Evolutionary conservation across 768 basidiomycete species (phyloP).

Genomic region (Lactarius hatsudake): DNA sequence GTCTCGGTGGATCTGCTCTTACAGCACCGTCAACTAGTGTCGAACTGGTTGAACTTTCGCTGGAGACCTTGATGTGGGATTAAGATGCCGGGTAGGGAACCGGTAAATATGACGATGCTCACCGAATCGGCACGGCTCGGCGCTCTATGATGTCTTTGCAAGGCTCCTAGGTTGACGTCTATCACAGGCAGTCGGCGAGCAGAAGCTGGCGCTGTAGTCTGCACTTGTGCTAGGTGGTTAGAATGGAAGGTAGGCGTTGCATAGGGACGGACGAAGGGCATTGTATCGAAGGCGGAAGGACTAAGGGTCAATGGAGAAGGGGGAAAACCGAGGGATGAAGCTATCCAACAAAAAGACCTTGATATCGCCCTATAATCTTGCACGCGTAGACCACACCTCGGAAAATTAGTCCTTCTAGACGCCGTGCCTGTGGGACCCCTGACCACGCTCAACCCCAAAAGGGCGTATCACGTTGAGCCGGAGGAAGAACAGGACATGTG

Average conservation of each 20-base stretch:
- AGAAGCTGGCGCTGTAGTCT: slow-evolving; percentile 1
- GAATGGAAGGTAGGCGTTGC: slow-evolving; percentile 1
- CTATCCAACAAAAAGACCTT: slow-evolving; percentile 13
- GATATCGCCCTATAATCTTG: slow-evolving; percentile 19
- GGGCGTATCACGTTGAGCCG: slow-evolving; percentile 3
- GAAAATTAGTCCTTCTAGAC: slow-evolving; percentile 10
- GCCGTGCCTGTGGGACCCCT: slow-evolving; percentile 9
- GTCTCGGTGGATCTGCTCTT: neutral
- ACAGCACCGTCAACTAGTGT: slow-evolving; percentile 26
- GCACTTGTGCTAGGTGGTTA: neutral
- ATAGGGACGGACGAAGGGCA: slow-evolving; percentile 13
- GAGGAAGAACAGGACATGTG: slow-evolving; percentile 21
- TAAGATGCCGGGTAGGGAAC: neutral
- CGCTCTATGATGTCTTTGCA: slow-evolving; percentile 17
- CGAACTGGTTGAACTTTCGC: slow-evolving; percentile 24
- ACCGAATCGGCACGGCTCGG: slow-evolving; percentile 27
- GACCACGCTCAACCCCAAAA: slow-evolving; percentile 15
- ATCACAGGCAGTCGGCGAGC: slow-evolving; percentile 16
- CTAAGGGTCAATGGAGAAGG: slow-evolving; percentile 8
- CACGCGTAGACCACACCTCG: slow-evolving; percentile 21
- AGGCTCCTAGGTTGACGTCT: slow-evolving; percentile 19
- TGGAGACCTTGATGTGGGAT: slow-evolving; percentile 15
- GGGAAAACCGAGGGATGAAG: slow-evolving; percentile 16
- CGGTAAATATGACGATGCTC: slow-evolving; percentile 4
- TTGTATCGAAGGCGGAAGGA: neutral